These are phyloP conservation scores for Capsella bursapastoris DNA, from an alignment of 345 rosid genomes.

Conservation along the genomic window DNA sequence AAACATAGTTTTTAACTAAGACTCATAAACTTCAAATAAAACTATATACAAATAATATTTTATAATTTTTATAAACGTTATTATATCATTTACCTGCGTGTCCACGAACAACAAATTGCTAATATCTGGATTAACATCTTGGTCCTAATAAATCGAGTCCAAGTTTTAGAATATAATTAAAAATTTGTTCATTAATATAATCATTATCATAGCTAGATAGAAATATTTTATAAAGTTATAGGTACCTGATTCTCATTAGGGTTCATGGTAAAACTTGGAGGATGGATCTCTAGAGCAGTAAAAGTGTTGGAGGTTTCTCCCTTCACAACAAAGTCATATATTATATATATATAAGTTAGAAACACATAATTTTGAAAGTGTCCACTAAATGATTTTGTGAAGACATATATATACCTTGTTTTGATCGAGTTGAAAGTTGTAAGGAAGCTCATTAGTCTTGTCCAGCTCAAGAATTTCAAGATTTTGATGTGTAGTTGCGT, in stretches of 20 bases:
- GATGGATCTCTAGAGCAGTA: conserved; percentile 16
- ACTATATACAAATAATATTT: background rate
- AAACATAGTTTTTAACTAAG: background rate
- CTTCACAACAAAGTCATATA: background rate
- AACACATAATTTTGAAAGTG: background rate
- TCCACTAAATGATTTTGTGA: background rate
- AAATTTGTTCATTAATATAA: background rate
- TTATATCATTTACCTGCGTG: conserved; percentile 26
- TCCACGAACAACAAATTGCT: conserved; percentile 26
- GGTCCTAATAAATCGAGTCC: conserved; percentile 31
- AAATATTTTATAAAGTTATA: conserved; percentile 2
- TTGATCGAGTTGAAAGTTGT: conserved; percentile 11
- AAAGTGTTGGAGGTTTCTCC: conserved; percentile 31
- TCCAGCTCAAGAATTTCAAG: conserved; percentile 28
- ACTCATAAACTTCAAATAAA: conserved; percentile 3
- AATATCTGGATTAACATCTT: conserved; percentile 15
- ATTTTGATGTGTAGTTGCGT: conserved; percentile 22
- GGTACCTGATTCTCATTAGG: conserved; percentile 37
- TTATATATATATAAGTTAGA: background rate
- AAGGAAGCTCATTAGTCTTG: conserved; percentile 17
- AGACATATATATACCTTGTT: conserved; percentile 28
- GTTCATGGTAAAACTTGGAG: conserved; percentile 1
- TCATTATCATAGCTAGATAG: background rate
- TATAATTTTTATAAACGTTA: conserved; percentile 1
- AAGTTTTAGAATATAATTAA: conserved; percentile 4